A percentile compares a stretch with the other conserved stretches of the same genome.
Evolutionary conservation across 2,329 filamentous ascomycete species (phyloP).

Genomic region (Aspergillus sp.): DNA sequence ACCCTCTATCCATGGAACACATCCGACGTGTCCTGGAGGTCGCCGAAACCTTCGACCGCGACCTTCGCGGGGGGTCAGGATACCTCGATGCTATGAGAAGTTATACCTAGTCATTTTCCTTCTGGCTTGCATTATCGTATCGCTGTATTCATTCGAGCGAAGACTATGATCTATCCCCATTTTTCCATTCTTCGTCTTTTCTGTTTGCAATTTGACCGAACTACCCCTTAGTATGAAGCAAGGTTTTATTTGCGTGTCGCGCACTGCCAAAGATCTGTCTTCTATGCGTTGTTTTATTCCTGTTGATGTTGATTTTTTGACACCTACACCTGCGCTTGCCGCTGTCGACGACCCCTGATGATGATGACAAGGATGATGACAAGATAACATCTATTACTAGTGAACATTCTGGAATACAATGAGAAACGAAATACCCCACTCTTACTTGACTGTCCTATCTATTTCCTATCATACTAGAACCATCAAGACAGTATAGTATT

Average conservation of each 20-base stretch:
- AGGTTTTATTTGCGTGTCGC: too few species aligned
- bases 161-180: neutral
- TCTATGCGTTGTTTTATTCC: too few species aligned
- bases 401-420: neutral
- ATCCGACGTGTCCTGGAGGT: conserved; percentile 83
- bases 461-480: too few species aligned
- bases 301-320: too few species aligned
- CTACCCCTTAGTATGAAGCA: too few species aligned
- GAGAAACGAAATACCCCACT: neutral
- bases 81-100: conserved; percentile 83
- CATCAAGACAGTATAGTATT: too few species aligned
- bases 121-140: conserved; percentile 1
- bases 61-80: conserved; percentile 77
- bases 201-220: too few species aligned
- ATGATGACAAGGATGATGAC: neutral
- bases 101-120: conserved; percentile 52
- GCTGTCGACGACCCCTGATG: neutral
- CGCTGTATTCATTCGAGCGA: neutral
- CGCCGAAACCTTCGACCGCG: conserved; percentile 76
- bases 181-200: too few species aligned
- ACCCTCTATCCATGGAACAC: conserved; percentile 73
- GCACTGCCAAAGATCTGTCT: too few species aligned
- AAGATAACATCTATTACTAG: neutral
- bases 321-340: too few species aligned
- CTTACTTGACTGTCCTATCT: neutral